Evolutionary conservation across 2,329 filamentous ascomycete species (phyloP), one percentile per base, ranked within the genome.

Genomic region (Clarireedia paspali): DNA sequence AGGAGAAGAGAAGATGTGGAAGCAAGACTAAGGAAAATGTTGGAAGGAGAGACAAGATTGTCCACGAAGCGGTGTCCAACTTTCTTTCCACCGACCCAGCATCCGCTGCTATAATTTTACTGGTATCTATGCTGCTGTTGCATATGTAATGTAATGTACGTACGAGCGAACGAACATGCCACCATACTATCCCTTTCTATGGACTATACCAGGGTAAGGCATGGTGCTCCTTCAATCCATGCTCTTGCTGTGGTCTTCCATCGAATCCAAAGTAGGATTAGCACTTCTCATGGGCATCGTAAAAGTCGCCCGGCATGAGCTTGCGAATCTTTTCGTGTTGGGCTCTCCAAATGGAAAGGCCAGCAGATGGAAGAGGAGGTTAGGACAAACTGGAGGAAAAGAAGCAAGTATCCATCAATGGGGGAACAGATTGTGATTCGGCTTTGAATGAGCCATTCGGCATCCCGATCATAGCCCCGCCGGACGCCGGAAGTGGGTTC

Each of bases 371-470:
- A 34, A 34, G 30, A 34, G 30, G 30, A 34, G 12, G 30, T 34
- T 34, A 34, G 30, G 12, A 34, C 30, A 34, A 5, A 34, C 30
- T 12, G 30, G 30, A 49, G 20, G 14, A 36, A 24, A 26, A 48
- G 50, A 30, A 40, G 30, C 49, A 17, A 42, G 47, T 38, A 45
- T 34, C 50, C 34, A 20, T 48, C 6, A 39, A 27, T 39, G 40
- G 30, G 17, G 5, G 17, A 17, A 23, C 23, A 44, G 40, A 17
- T 40, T 27, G 44, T 15, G 26, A 47, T 30, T 50, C 53, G 53
- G 53, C 53, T 55, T 50, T 47, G 36, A 42, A 24, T 17, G 24
- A 4, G 17, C 30, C 15, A 44, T 45, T 55, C 53, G 53, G 53
- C 47, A 55, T 50, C 27, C 53, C 53, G 53, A 55, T 10, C 4